Base-by-base conservation (phyloP, 2,329 filamentous ascomycete species). In the Neurospora crassa region DNA sequence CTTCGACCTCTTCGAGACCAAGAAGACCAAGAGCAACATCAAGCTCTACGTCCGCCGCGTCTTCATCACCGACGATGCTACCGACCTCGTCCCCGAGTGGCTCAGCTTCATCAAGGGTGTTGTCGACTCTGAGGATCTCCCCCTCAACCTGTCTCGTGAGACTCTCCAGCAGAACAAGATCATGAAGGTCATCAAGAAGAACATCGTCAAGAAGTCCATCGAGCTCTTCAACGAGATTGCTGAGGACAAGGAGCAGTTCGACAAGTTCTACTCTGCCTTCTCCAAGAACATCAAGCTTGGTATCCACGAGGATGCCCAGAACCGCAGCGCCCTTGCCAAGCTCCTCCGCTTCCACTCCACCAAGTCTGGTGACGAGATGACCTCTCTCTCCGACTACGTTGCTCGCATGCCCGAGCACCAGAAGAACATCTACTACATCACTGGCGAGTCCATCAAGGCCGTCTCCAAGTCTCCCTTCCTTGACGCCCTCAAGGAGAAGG, bases 11-110 rank as follows among this genome's bases (percentile, higher is more conserved):
- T 99, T 99, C 84, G 96, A 99, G 92, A 97, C 95, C 83, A 99
- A 99, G 93, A 97, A 97, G 92, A 97, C 95, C 82, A 99, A 99
- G 94, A 99, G 98, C 92, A 99, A 99, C 92, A 98, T 99, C 90
- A 99, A 99, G 92, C 91, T 99, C 79, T 99, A 99, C 87, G 96
- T 99, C 81, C 95, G 96, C 84, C 96, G 96, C 83, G 96, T 99
- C 84, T 99, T 99, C 92, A 99, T 99, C 89, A 99, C 96, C 74
- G 96, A 99, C 78, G 96, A 99, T 84, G 96, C 96, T 79, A 98
- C 96, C 78, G 96, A 99, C 83, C 92, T 99, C 85, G 96, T 99
- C 77, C 96, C 96, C 73, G 96, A 99, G 89, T 99, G 96, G 96
- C 91, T 99, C 81, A 90, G 93, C 87, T 99, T 99, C 86, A 86